Conservation (phyloP, 2,329 filamentous ascomycete species). For the Fusarium albidum region DNA sequence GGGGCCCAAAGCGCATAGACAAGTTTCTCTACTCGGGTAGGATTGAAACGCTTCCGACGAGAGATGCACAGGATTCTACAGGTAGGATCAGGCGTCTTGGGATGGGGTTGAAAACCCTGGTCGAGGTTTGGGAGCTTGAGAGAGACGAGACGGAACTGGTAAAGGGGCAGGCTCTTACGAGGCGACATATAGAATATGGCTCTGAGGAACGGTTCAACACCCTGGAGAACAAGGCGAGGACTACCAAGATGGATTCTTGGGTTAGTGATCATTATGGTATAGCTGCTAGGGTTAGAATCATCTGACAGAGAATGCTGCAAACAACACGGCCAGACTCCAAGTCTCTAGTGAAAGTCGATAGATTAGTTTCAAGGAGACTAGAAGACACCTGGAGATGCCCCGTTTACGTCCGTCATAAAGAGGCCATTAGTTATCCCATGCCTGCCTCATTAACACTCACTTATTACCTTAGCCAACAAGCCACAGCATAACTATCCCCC, state of each 20-base stretch:
- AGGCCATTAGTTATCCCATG: no score
- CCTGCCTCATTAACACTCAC: no score
- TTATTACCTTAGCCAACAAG: no score
- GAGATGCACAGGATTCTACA: background rate
- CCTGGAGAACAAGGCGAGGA: background rate
- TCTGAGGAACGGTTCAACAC: slow-evolving; percentile 1
- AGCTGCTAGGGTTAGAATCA: background rate
- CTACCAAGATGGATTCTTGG: background rate
- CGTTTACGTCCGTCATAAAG: no score
- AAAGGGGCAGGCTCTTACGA: background rate
- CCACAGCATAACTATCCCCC: no score
- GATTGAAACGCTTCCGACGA: background rate
- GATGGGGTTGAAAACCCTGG: background rate
- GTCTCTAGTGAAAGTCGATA: no score
- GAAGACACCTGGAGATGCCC: no score
- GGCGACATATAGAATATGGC: background rate
- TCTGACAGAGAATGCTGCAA: background rate
- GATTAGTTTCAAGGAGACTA: no score
- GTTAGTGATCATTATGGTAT: slow-evolving; percentile 14
- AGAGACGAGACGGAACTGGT: background rate
- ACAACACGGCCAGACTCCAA: no score
- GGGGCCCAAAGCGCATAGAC: slow-evolving; percentile 4
- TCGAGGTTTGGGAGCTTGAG: slow-evolving; percentile 8
- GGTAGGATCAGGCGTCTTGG: background rate
- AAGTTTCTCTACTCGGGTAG: slow-evolving; percentile 11